Conservation (phyloP, 1,284 basidiomycete species). For the Cystobasidium sp. region DNA sequence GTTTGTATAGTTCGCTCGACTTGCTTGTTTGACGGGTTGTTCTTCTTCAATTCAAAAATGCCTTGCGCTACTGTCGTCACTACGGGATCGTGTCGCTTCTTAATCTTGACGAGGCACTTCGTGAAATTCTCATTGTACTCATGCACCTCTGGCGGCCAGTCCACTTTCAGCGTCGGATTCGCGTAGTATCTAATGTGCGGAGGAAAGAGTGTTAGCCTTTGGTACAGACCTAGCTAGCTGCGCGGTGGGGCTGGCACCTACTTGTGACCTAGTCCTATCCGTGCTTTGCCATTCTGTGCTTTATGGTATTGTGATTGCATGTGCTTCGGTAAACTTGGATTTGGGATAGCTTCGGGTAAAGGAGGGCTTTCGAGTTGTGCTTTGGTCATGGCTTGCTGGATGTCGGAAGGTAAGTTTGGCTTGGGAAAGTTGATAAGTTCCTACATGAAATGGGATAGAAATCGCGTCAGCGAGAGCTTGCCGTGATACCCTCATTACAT, state of each 20-base stretch:
- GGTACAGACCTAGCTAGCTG: not conserved
- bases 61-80: constrained; percentile 94
- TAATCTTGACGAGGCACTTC: constrained; percentile 83
- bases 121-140: constrained; percentile 95
- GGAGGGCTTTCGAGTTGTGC: constrained; percentile 47
- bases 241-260: not conserved
- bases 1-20: constrained; percentile 76
- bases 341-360: constrained; percentile 65
- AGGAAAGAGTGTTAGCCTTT: constrained; percentile 3
- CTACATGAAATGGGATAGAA: constrained; percentile 59
- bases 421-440: constrained; percentile 84
- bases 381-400: constrained; percentile 67
- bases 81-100: constrained; percentile 93
- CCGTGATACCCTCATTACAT: not conserved
- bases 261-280: constrained; percentile 40
- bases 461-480: too few species aligned
- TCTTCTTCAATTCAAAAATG: constrained; percentile 67
- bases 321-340: constrained; percentile 65
- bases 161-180: constrained; percentile 63
- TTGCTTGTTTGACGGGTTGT: constrained; percentile 59
- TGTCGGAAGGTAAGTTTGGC: constrained; percentile 69
- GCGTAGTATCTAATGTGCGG: constrained; percentile 75
- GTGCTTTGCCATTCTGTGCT: constrained; percentile 7
- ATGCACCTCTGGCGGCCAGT: constrained; percentile 88
- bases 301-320: constrained; percentile 38